Base-by-base conservation (phyloP, 257 asterid species). In the Lycium barbarum region DNA sequence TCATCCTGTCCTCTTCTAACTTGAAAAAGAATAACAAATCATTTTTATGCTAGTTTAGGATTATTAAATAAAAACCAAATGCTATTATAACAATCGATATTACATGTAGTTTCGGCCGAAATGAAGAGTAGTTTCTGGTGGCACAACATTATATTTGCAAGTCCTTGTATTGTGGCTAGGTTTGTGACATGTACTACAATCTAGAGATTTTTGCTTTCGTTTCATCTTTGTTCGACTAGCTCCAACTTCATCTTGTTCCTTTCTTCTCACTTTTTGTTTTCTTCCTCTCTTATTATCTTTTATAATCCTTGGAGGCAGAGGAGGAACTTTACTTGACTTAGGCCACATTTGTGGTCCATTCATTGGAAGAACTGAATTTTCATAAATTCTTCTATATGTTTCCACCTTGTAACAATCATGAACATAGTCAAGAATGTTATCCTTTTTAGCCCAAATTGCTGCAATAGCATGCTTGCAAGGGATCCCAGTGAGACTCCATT, bases 401-500 rank as follows among this genome's bases (percentile, higher is more conserved):
- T 18, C 0, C 17, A 78, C 45, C 9, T 45, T 40, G 20, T 86
- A 86, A 49, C 85, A 83, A 35, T 80, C 81, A 20, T 85, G 53
- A 10, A 80, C 57, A 67, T 54, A 80, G 65, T 85, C 82, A 15
- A 49, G 55, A 9, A 85, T 70, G 6, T 26, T 26, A 26, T 68
- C 49, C 12, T 9, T 80, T 7, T 67, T 67, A 35, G 74, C 3
- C 74, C 22, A 67, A 67, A 35, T 35, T 67, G 4, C 1, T 3
- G 7, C 11, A 47, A 26, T 26, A 26, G 0, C 33, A 26, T 26
- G 33, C 33, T 26, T 26, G 33, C 33, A 26, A 26, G 33, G 57
- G 26, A 84, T 47, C 15, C 80, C 81, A 8, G 38, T 58, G 6
- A 84, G 62, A 8, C 78, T 38, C 14, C 11, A 38, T 68, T 63